phyloP scores from a whole-genome alignment of 768 basidiomycete genomes.

The Pisolithus orientalis region DNA sequence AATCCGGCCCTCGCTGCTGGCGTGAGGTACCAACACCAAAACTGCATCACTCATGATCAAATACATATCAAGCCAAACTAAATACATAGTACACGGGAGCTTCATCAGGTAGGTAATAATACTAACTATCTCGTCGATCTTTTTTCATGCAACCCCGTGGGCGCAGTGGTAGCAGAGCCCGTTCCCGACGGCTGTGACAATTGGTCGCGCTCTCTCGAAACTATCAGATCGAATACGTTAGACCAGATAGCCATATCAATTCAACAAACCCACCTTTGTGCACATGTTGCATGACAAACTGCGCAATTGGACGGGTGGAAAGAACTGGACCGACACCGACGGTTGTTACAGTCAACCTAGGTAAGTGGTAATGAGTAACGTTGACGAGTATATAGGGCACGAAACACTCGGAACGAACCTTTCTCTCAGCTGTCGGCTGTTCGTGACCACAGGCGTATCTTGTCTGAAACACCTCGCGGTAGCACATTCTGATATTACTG shows the following conservation, averaged over 20 bases:
- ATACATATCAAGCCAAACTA: conserved; percentile 2
- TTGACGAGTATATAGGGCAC: conserved; percentile 17
- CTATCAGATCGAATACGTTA: conserved; percentile 16
- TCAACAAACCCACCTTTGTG: conserved; percentile 30
- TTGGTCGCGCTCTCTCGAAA: conserved; percentile 16
- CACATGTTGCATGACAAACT: conserved; percentile 34
- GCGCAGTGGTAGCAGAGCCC: conserved; percentile 17
- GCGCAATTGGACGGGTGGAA: conserved; percentile 29
- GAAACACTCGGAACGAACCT: conserved; percentile 21
- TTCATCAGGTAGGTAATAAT: conserved; percentile 8
- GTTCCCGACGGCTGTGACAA: conserved; percentile 14
- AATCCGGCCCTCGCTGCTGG: conserved; percentile 18
- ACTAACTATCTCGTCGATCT: not conserved
- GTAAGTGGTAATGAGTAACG: not conserved
- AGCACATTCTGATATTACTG: conserved; percentile 32
- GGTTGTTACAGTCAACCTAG: conserved; percentile 38
- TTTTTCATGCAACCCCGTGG: conserved; percentile 6
- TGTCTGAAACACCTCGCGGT: conserved; percentile 34
- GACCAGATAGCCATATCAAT: not conserved
- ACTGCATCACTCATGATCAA: conserved; percentile 10
- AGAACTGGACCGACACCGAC: conserved; percentile 38
- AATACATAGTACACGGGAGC: conserved; percentile 16
- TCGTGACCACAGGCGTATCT: conserved; percentile 35
- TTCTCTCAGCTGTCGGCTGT: conserved; percentile 23
- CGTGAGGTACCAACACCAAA: conserved; percentile 11